Evolutionary conservation across 1,284 basidiomycete genomes (phyloP).

Genomic region (Phellinidium pouzarii): DNA sequence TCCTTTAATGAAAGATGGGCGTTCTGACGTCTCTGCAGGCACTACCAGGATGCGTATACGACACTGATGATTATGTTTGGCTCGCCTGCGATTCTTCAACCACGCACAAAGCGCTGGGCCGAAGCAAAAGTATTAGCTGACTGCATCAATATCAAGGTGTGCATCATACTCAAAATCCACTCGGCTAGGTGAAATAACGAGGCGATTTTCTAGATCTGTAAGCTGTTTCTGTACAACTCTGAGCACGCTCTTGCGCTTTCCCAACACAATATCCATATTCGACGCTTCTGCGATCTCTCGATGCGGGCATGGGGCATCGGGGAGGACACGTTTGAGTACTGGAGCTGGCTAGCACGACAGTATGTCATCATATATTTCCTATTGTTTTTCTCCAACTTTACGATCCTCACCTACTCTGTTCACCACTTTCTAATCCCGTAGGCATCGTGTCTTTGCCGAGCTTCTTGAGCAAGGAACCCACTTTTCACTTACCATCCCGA

Average conservation of each 20-base stretch:
- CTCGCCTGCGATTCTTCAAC: constrained; percentile 78
- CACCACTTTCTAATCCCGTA: constrained; percentile 25
- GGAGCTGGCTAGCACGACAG: constrained; percentile 95
- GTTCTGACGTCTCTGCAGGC: constrained; percentile 39
- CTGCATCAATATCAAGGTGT: constrained; percentile 80
- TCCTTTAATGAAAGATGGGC: constrained; percentile 1
- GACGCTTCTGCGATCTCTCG: constrained; percentile 82
- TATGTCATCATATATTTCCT: constrained; percentile 33
- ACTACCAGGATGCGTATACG: constrained; percentile 88
- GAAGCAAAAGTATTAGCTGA: constrained; percentile 96
- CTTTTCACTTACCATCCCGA: constrained; percentile 60
- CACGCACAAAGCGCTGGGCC: constrained; percentile 95
- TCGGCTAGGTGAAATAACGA: too few species aligned
- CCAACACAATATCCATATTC: constrained; percentile 79
- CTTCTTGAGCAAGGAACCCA: constrained; percentile 76
- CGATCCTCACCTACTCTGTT: not conserved
- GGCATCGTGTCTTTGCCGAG: constrained; percentile 84
- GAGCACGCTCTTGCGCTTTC: constrained; percentile 72
- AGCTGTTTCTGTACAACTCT: constrained; percentile 84
- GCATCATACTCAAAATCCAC: constrained; percentile 18
- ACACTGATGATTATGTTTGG: constrained; percentile 81
- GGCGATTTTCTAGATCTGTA: constrained; percentile 67
- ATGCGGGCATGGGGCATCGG: constrained; percentile 88
- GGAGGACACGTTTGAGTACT: constrained; percentile 94
- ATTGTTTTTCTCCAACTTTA: not conserved